A percentile compares a stretch with the other conserved stretches of the same genome.
These are phyloP conservation scores for Diospyros kaki DNA, from an alignment of 148 eudicot species.

Conservation along the genomic window DNA sequence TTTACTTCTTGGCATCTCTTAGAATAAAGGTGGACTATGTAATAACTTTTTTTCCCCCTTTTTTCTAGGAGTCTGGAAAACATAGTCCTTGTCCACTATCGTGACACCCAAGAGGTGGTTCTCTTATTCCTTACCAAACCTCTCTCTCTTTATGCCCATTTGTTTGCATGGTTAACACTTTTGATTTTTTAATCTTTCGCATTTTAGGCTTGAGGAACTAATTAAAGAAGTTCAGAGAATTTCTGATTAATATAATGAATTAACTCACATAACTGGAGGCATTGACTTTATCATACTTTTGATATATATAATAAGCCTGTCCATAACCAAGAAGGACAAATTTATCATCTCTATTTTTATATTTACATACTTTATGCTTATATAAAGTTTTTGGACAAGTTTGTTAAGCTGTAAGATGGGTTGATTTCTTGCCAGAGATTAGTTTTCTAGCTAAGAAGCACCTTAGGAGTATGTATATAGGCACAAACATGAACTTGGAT, in stretches of 20 bases:
- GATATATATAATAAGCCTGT: neutral
- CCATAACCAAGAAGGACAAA: neutral
- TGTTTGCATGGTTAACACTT: neutral
- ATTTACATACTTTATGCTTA: neutral
- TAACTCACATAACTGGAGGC: neutral
- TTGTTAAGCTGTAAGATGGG: neutral
- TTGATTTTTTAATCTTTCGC: neutral
- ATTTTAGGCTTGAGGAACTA: neutral
- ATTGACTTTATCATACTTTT: neutral
- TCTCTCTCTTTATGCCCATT: neutral
- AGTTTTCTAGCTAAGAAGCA: too few species aligned
- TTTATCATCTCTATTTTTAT: neutral
- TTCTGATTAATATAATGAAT: neutral
- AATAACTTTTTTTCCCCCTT: neutral
- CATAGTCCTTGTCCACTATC: constrained; percentile 95
- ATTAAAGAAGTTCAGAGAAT: constrained; percentile 5
- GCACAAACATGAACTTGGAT: too few species aligned
- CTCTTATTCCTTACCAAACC: constrained; percentile 15
- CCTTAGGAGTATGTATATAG: too few species aligned
- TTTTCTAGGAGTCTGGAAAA: constrained; percentile 79
- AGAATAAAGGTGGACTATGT: neutral
- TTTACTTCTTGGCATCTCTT: too few species aligned
- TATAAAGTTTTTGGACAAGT: neutral
- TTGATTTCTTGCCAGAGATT: neutral
- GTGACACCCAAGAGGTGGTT: constrained; percentile 93